Base-by-base conservation (phyloP, 2,329 filamentous ascomycete species). In the Fusarium succisae region DNA sequence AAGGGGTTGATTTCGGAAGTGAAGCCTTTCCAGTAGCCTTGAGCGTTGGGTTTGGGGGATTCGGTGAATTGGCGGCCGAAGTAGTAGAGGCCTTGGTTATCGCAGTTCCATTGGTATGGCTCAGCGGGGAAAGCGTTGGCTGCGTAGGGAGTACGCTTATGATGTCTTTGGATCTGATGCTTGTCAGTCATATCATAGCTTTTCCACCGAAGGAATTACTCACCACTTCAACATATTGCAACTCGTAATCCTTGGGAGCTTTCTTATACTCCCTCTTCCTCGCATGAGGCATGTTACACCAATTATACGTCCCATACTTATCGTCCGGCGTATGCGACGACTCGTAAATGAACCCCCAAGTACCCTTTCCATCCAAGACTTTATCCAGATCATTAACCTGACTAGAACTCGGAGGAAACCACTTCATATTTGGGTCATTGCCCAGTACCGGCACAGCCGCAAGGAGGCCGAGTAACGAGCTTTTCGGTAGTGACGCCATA, bases 211-310 rank as follows among this genome's bases (percentile, higher is more conserved):
- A 26, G 3, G 0, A 8, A 6, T 26, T 17, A 84, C 87, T 81
- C 82, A 93, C 90, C 77, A 95, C 84, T 82, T 96, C 93, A 13
- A 96, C 93, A 79, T 95, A 96, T 77, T 88, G 83, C 57, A 96
- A 83, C 76, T 91, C 85, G 79, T 90, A 94, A n/a, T 87, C 88
- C 1, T 82, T 72, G 3, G 83, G 76, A 1, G 88, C 84, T 69
- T 82, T 86, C 20, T 86, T 81, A 78, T 96, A 96, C 77, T 94
- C 92, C 20, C 82, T 81, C 28, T 81, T 83, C 38, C 93, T 87
- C n/a, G 93, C 92, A 82, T 96, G 94, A 2, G 94, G 94, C 93
- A 96, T 96, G 79, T 96, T 95, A 82, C 94, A 96, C 87, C 88
- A 96, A 81, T 96, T 94, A 82, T 95, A 95, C 3, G 84, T 86